These are phyloP conservation scores for Cladobotryum protrusum DNA, from an alignment of 2,329 filamentous ascomycete genomes.

Conservation along the genomic window DNA sequence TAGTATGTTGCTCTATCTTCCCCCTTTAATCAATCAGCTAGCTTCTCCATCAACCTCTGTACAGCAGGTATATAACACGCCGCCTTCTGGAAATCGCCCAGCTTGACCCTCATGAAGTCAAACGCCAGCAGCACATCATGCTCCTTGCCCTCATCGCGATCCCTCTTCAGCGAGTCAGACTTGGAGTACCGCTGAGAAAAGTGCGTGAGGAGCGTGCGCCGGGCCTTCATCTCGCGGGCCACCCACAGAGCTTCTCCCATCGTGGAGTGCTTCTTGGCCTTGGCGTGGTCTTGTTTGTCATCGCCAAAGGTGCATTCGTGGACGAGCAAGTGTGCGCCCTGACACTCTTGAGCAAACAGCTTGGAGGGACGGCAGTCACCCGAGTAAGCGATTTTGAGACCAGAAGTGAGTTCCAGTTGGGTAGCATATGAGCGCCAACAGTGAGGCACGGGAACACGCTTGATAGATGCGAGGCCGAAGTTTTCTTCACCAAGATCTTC, in stretches of 20 bases:
- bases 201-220: constrained; percentile 79
- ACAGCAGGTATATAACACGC: constrained; percentile 57
- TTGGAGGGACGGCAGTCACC: constrained; percentile 82
- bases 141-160: constrained; percentile 29
- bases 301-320: constrained; percentile 97
- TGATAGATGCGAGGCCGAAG: constrained; percentile 60
- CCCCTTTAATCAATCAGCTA: constrained; percentile 11
- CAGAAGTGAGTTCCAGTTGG: constrained; percentile 68
- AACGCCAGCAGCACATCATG: constrained; percentile 61
- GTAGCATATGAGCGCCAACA: constrained; percentile 74
- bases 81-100: constrained; percentile 64
- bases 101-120: constrained; percentile 69
- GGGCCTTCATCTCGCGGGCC: constrained; percentile 70
- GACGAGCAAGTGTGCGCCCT: constrained; percentile 73
- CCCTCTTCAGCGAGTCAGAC: constrained; percentile 25
- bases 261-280: constrained; percentile 85
- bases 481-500: constrained; percentile 36
- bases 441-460: constrained; percentile 65
- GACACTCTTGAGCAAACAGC: constrained; percentile 64
- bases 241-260: constrained; percentile 78
- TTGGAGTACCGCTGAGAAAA: constrained; percentile 94
- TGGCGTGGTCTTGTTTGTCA: constrained; percentile 69
- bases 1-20: too few relatives aligned
- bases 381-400: constrained; percentile 85
- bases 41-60: constrained; percentile 42